These are phyloP conservation scores for Farysia itapuensis DNA, from an alignment of 1,284 basidiomycete genomes.

Conservation along the genomic window DNA sequence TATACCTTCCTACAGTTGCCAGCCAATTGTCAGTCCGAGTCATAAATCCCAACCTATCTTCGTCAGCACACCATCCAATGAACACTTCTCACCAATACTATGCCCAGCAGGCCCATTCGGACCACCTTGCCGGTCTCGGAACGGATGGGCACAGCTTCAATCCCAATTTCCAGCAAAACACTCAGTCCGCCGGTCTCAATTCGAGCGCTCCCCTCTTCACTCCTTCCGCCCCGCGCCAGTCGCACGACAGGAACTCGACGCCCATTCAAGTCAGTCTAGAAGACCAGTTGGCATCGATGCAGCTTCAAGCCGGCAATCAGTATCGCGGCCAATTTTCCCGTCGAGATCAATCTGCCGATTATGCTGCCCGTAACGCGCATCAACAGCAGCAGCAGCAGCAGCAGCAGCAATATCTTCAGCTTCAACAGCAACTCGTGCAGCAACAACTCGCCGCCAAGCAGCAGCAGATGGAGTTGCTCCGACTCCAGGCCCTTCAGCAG, in stretches of 20 bases:
- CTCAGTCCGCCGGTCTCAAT: conserved; percentile 19
- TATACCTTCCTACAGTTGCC: too few species aligned
- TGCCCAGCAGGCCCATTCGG: conserved; percentile 33
- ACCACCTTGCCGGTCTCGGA: conserved; percentile 38
- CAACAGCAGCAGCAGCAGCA: conserved; percentile 9
- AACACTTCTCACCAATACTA: conserved; percentile 23
- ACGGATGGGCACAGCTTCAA: conserved; percentile 42
- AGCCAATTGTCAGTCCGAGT: too few species aligned
- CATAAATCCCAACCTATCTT: too few species aligned
- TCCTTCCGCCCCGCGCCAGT: conserved; percentile 5
- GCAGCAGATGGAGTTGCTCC: conserved; percentile 43
- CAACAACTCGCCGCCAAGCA: conserved; percentile 35
- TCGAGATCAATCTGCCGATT: too few species aligned
- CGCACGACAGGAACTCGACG: background rate
- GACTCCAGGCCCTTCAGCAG: conserved; percentile 42
- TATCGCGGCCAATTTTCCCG: too few species aligned
- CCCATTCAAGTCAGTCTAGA: conserved; percentile 32
- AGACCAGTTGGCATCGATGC: conserved; percentile 44
- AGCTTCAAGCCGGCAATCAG: conserved; percentile 42
- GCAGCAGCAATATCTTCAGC: conserved; percentile 23
- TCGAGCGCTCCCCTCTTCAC: conserved; percentile 30
- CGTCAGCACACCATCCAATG: conserved; percentile 2
- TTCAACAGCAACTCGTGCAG: conserved; percentile 16
- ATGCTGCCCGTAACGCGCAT: too few species aligned
- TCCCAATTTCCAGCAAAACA: conserved; percentile 11